phyloP scores from a whole-genome alignment of 2,329 filamentous ascomycete genomes.

The Colletotrichum spinosum region DNA sequence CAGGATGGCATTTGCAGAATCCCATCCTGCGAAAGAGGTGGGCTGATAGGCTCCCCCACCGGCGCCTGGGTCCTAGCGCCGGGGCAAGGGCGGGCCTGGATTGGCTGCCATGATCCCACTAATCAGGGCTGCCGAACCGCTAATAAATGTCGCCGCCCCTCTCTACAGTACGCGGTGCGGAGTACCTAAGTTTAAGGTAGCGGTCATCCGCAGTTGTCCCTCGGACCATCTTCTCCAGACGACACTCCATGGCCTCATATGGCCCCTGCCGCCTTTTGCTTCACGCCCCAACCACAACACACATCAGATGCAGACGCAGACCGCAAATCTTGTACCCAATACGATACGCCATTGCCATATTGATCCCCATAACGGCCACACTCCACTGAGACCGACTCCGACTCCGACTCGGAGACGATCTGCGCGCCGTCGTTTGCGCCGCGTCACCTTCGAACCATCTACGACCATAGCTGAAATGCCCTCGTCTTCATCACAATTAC shows the following conservation, averaged over 20 bases:
- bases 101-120: conserved; percentile 23
- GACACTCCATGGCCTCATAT: not conserved
- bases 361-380: too few relatives aligned
- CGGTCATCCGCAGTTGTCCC: conserved; percentile 1
- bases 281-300: not conserved
- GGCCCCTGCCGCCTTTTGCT: not conserved
- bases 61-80: too few relatives aligned
- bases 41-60: not conserved
- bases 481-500: conserved; percentile 37
- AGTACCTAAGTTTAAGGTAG: conserved; percentile 8
- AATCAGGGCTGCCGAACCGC: conserved; percentile 29
- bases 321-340: too few relatives aligned
- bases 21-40: conserved; percentile 15
- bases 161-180: not conserved
- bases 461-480: conserved; percentile 33
- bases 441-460: not conserved
- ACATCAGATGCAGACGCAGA: too few relatives aligned
- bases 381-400: not conserved
- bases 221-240: conserved; percentile 18
- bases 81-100: conserved; percentile 5
- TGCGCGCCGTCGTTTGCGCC: conserved; percentile 5
- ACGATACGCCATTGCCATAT: too few relatives aligned
- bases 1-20: conserved; percentile 25
- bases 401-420: not conserved
- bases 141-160: conserved; percentile 29